phyloP scores from a whole-genome alignment of 2,329 filamentous ascomycete genomes.

The Aureobasidium sp. region DNA sequence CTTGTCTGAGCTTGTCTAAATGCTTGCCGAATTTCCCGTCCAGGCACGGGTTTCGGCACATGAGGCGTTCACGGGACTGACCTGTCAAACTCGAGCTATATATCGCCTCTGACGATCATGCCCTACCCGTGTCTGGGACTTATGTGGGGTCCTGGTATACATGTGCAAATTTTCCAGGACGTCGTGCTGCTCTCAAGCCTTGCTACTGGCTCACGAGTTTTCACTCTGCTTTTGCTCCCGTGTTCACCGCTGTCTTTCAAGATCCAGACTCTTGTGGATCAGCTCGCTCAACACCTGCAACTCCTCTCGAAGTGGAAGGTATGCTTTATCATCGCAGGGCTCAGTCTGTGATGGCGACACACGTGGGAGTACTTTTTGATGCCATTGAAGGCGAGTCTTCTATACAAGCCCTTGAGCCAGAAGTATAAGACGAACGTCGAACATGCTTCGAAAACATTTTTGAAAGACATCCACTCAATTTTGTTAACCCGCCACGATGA shows the following conservation, averaged over 20 bases:
- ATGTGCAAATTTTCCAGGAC: neutral
- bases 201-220: neutral
- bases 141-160: neutral
- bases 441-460: neutral
- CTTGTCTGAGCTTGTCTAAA: slow-evolving; percentile 5
- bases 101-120: neutral
- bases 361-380: neutral
- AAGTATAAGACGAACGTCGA: neutral
- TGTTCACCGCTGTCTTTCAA: neutral
- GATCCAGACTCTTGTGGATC: neutral
- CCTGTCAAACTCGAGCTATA: neutral
- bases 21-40: neutral
- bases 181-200: neutral
- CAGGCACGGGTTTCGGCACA: neutral
- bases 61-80: neutral
- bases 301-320: neutral
- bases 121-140: neutral
- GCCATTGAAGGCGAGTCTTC: neutral
- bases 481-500: neutral
- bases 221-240: neutral
- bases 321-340: neutral
- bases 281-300: neutral
- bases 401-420: no score
- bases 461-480: neutral
- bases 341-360: neutral